Evolutionary conservation across 495 filamentous ascomycete genomes (phyloP), one percentile per base, ranked within the genome.

Genomic region (Trichocladium antarcticum): DNA sequence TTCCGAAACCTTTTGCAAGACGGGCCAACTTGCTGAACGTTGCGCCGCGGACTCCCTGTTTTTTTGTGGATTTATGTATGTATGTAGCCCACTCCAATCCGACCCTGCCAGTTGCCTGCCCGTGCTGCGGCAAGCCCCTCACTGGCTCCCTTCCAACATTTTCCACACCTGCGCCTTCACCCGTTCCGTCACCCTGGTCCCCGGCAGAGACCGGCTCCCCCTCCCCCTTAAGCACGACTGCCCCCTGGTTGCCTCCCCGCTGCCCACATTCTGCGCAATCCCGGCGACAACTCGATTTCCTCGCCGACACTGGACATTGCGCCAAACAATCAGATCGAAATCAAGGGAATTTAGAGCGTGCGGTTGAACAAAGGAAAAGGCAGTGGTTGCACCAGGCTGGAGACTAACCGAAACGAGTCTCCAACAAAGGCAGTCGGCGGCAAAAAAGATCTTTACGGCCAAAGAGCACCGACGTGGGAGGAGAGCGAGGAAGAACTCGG

Each of bases 211-310:
- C 27, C 12, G 9, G 2, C 3, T 32, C 10, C 39, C 57, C 27
- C 32, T 24, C 35, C 58, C 53, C 48, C 43, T 59, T 55, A 51
- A 57, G n/a, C n/a, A 59, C 38, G 56, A 53, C 47, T 49, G 49
- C 58, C 45, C 45, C 50, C 45, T 47, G 42, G 49, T 45, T 51
- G 29, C 50, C 54, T 57, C 53, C 55, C 51, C 51, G 29, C 58
- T 40, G 49, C 45, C 44, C 53, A 49, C 54, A 52, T 45, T 45
- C 39, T 53, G 37, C 41, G 46, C 50, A 54, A 57, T 40, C 39
- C 41, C 39, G 19, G 29, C 53, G 41, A 43, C 38, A 35, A 29
- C 17, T 27, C 41, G 28, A 44, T 27, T 47, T 16, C 44, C 21
- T 41, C 46, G 42, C 46, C 56, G 35, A 46, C 44, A 40, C 10